Base-by-base conservation (phyloP, 495 filamentous ascomycete genomes). In the Penicillium cinerascens region DNA sequence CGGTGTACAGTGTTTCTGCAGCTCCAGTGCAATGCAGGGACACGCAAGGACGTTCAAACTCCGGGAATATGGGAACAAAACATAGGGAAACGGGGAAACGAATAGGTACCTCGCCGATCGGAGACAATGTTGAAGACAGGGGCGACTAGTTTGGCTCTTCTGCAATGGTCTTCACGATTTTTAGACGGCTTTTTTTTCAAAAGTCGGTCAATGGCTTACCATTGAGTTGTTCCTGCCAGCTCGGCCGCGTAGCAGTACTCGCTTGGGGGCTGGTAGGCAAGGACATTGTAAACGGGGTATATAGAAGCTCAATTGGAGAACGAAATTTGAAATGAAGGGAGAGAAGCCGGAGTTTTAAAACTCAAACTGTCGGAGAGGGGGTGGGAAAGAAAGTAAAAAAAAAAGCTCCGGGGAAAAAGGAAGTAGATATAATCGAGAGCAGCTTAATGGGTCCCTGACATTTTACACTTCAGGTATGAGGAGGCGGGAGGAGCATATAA, bases 101-200 rank as follows among this genome's bases (percentile, higher is more conserved):
- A 47, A 42, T 47, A 77, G 56, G 69, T 80, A 88, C 87, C 88
- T 81, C 88, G 85, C 70, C 86, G 79, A 67, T 92, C 87, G 51
- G 88, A 90, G 44, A 88, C 78, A 53, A 89, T 84, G 57, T 85
- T 82, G 63, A 82, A 92, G 41, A 79, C 67, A 22, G 88, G 88
- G 41, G 72, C 60, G 26, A 72, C 66, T 17, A 84, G 60, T 54
- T 83, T 80, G 36, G 61, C 71, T 43, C 72, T 70, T 43, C 68
- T 70, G 69, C 87, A 91, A 56, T 82, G 74, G 11, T 82, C 87
- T 90, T 63, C 25, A 51, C 1, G 4, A 21, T 33, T n/a, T 29
- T 56, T 36, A 56, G 54, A 17, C 35, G n/a, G 4, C 15, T 8
- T 37, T 17, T 21, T 25, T 26, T 46, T 38, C 16, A n/a, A 40